Base-by-base conservation (phyloP, 2,329 filamentous ascomycete species). In the Epichloe brachyelytri region DNA sequence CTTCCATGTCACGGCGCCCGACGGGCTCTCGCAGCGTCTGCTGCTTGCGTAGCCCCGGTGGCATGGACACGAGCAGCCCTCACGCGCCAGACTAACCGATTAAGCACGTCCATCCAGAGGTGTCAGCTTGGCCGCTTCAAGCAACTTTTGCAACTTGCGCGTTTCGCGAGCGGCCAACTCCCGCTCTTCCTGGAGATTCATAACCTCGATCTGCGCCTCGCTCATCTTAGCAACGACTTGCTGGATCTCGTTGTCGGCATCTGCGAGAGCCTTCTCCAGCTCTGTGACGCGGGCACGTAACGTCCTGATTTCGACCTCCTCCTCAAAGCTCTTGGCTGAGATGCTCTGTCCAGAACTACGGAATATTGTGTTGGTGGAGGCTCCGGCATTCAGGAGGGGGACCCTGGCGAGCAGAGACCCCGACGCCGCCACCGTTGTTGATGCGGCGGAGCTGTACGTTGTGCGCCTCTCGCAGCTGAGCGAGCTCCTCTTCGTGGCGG, bases 401-500 rank as follows among this genome's bases (percentile, higher is more conserved):
- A 50, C 58, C 61, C 58, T 64, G 67, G 53, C 62, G 62, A 3
- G 61, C 56, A 1, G 55, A 58, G 22, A 65, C 64, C 53, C 63
- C 63, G 12, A 65, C 20, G 52, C 63, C 56, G 43, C 55, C 53
- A 46, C 60, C 62, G 63, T 77, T 70, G 64, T 83, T 83, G 61
- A 88, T 78, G 14, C 91, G 85, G 57, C 83, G 82, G 34, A 97
- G 78, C 60, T 93, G 86, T 17, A 75, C 74, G 62, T 79, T 88
- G 62, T 93, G 83, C 53, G 80, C 85, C 51, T 94, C 88, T 57
- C 85, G 83, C 50, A 97, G 71, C 20, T 77, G 73, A 17, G 79
- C 72, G 38, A 95, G 78, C 67, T 96, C 89, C 38, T 93, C 88
- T 65, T 97, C 93, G 62, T 96, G 89, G 46, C 82, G 83, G 43